These are phyloP conservation scores for Paramyrothecium roridum DNA, from an alignment of 2,329 filamentous ascomycete species.

Conservation along the genomic window DNA sequence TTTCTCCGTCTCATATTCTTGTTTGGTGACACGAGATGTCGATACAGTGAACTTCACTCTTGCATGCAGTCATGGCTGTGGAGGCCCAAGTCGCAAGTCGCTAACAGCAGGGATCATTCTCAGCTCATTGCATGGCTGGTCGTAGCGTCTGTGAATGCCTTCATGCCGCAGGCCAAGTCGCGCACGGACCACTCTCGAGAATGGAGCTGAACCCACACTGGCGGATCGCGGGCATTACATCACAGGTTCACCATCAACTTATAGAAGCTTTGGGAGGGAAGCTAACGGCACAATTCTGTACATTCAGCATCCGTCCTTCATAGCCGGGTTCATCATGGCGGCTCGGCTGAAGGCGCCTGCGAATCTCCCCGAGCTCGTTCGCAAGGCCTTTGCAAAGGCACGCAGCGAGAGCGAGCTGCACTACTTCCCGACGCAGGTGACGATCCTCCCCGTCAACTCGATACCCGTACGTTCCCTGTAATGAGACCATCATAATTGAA, in stretches of 20 bases:
- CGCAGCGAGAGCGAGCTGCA: slow-evolving; percentile 44
- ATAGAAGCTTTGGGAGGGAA: not conserved
- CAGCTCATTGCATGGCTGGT: not conserved
- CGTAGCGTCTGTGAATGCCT: too few species aligned
- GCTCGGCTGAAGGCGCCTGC: slow-evolving; percentile 36
- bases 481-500: too few species aligned
- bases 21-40: too few species aligned
- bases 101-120: too few species aligned
- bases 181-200: too few species aligned
- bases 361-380: slow-evolving; percentile 50
- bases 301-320: not conserved
- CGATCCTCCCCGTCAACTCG: slow-evolving; percentile 39
- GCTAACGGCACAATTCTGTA: not conserved
- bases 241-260: not conserved
- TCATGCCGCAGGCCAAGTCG: too few species aligned
- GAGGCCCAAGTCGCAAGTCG: too few species aligned
- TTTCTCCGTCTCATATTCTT: too few species aligned
- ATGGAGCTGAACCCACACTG: too few species aligned
- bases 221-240: not conserved
- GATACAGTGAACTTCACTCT: not conserved
- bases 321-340: not conserved
- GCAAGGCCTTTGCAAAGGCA: slow-evolving; percentile 45
- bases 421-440: slow-evolving; percentile 53
- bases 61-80: not conserved
- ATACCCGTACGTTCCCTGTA: slow-evolving; percentile 34